Conservation (phyloP, 495 filamentous ascomycete species). For the Massariosphaeria phaeospora region DNA sequence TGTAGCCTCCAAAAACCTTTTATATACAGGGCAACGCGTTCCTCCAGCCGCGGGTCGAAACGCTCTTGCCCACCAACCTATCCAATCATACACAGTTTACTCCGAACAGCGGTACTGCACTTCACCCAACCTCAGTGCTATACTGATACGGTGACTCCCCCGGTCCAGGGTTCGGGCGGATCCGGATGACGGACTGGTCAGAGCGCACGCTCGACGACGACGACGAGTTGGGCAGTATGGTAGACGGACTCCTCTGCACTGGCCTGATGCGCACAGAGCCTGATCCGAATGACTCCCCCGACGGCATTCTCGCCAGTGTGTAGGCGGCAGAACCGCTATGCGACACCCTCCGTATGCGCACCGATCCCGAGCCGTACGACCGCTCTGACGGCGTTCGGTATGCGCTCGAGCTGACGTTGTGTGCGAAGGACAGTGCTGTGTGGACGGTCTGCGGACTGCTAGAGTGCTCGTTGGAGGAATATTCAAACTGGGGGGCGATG, state of each 20-base stretch:
- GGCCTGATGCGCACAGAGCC: constrained; percentile 5
- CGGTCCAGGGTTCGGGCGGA: constrained; percentile 2
- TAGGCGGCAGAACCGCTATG: too few relatives aligned
- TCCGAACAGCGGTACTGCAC: too few relatives aligned
- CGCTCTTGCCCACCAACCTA: neutral
- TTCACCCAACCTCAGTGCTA: constrained; percentile 19
- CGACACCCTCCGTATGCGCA: too few relatives aligned
- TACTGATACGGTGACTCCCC: constrained; percentile 27
- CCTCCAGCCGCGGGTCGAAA: neutral
- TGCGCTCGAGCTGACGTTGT: constrained; percentile 2
- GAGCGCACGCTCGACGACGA: constrained; percentile 17
- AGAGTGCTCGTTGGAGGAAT: neutral
- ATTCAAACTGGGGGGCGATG: neutral
- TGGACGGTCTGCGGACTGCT: constrained; percentile 25
- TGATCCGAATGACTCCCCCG: constrained; percentile 8
- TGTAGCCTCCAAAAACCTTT: neutral
- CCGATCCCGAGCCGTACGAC: constrained; percentile 9
- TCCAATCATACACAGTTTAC: too few relatives aligned
- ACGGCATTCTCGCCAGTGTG: neutral
- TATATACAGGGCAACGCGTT: neutral
- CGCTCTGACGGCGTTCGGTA: constrained; percentile 18
- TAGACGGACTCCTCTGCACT: constrained; percentile 23
- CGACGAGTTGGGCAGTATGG: constrained; percentile 24
- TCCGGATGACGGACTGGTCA: constrained; percentile 13
- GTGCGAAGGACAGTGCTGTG: constrained; percentile 9